Evolutionary conservation across 345 rosid genomes (phyloP).

Genomic region (Linum usitatissimum): DNA sequence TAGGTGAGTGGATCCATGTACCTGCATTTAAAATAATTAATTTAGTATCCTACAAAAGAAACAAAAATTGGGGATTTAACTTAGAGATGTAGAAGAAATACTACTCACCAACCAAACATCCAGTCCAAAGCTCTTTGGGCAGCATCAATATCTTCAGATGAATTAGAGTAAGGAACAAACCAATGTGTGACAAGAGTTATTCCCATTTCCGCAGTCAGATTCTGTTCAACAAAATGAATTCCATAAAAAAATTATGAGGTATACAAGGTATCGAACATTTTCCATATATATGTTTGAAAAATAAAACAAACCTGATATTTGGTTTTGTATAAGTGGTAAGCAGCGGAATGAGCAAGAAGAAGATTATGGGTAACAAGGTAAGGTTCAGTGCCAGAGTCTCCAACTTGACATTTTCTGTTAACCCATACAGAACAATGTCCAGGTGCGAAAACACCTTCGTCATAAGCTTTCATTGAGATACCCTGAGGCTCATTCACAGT

Average conservation of each 20-base stretch:
- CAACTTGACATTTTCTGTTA: neutral
- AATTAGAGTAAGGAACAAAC: slow-evolving; percentile 62
- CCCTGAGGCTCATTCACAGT: slow-evolving; percentile 17
- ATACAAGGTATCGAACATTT: too few species aligned
- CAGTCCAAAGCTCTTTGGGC: slow-evolving; percentile 74
- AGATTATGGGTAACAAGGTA: slow-evolving; percentile 12
- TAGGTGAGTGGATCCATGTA: slow-evolving; percentile 27
- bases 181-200: slow-evolving; percentile 57
- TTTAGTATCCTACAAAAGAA: neutral
- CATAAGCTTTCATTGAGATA: slow-evolving; percentile 8
- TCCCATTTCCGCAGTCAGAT: slow-evolving; percentile 33
- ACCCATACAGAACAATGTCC: slow-evolving; percentile 10
- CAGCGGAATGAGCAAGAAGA: slow-evolving; percentile 22
- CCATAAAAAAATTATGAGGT: too few species aligned
- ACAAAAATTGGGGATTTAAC: too few species aligned
- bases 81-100: too few species aligned
- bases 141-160: slow-evolving; percentile 45
- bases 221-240: too few species aligned
- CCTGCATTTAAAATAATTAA: slow-evolving; percentile 13
- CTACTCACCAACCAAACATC: slow-evolving; percentile 79
- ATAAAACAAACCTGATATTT: slow-evolving; percentile 4
- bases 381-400: slow-evolving; percentile 14
- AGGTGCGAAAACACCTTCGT: neutral
- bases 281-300: too few species aligned
- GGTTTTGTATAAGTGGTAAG: slow-evolving; percentile 3